These are phyloP conservation scores for Daldinia vernicosa DNA, from an alignment of 495 filamentous ascomycete species.

Conservation along the genomic window DNA sequence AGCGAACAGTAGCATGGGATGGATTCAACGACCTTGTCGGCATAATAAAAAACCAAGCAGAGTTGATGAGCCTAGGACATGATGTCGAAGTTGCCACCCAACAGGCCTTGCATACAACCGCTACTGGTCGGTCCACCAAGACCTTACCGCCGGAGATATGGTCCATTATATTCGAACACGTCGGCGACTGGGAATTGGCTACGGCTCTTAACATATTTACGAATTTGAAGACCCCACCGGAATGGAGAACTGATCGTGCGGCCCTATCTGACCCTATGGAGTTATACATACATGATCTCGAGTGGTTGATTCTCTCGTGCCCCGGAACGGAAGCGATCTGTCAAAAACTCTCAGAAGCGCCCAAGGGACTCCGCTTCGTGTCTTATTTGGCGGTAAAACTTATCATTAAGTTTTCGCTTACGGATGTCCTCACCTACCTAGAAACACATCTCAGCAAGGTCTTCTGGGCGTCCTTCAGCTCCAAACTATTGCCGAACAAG, in stretches of 20 bases:
- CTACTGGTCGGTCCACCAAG: constrained; percentile 39
- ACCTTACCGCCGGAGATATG: constrained; percentile 83
- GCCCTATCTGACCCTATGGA: constrained; percentile 58
- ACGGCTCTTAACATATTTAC: constrained; percentile 81
- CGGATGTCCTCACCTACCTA: constrained; percentile 80
- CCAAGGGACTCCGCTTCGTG: constrained; percentile 73
- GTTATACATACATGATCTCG: constrained; percentile 68
- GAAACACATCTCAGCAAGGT: constrained; percentile 78
- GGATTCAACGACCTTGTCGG: constrained; percentile 70
- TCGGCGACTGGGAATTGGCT: constrained; percentile 89
- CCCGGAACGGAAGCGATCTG: constrained; percentile 73
- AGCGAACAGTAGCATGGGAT: constrained; percentile 69
- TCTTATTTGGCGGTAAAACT: constrained; percentile 84
- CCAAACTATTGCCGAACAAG: constrained; percentile 83
- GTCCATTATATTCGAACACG: constrained; percentile 83
- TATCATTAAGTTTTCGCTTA: constrained; percentile 88
- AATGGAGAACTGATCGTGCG: constrained; percentile 66
- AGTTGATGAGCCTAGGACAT: constrained; percentile 68
- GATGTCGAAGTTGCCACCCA: constrained; percentile 62
- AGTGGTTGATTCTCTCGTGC: constrained; percentile 78
- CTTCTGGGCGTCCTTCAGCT: constrained; percentile 82
- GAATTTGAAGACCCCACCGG: constrained; percentile 72
- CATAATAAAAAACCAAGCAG: constrained; percentile 72
- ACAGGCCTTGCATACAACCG: constrained; percentile 46
- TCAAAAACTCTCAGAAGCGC: constrained; percentile 68